phyloP scores from a whole-genome alignment of 1,139 yeast genomes.

The Protomyces arabidopsidicola region DNA sequence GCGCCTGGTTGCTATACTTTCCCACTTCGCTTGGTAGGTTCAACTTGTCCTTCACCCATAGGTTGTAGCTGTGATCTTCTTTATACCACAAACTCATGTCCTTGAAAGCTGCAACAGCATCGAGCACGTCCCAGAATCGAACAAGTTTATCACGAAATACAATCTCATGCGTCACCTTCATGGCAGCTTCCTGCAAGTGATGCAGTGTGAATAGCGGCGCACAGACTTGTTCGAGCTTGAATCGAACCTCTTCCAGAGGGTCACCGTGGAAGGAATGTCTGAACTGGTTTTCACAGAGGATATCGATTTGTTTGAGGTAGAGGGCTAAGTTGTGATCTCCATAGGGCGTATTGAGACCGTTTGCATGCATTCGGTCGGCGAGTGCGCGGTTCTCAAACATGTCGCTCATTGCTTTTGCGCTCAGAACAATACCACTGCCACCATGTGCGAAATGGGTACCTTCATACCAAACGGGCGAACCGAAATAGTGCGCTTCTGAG shows the following conservation, averaged over 20 bases:
- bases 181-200: constrained; percentile 30
- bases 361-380: constrained; percentile 35
- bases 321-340: constrained; percentile 42
- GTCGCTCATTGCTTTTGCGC: constrained; percentile 38
- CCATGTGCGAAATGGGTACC: constrained; percentile 40
- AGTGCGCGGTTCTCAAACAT: constrained; percentile 34
- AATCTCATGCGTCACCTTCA: constrained; percentile 26
- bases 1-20: background rate
- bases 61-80: constrained; percentile 12
- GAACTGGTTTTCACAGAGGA: constrained; percentile 23
- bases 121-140: constrained; percentile 3
- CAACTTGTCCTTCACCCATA: constrained; percentile 2
- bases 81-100: constrained; percentile 1
- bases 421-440: constrained; percentile 42
- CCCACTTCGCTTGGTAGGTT: background rate
- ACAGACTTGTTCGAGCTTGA: constrained; percentile 37
- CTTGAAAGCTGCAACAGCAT: constrained; percentile 1
- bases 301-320: constrained; percentile 33
- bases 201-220: constrained; percentile 36
- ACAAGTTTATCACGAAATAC: constrained; percentile 5
- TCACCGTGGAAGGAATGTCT: constrained; percentile 4
- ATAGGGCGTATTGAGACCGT: constrained; percentile 38
- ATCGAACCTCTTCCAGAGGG: constrained; percentile 21
- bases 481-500: constrained; percentile 33
- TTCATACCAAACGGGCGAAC: constrained; percentile 1